Conservation (phyloP, 192 early-diverging fungal genomes). For the Coemansia sp. region DNA sequence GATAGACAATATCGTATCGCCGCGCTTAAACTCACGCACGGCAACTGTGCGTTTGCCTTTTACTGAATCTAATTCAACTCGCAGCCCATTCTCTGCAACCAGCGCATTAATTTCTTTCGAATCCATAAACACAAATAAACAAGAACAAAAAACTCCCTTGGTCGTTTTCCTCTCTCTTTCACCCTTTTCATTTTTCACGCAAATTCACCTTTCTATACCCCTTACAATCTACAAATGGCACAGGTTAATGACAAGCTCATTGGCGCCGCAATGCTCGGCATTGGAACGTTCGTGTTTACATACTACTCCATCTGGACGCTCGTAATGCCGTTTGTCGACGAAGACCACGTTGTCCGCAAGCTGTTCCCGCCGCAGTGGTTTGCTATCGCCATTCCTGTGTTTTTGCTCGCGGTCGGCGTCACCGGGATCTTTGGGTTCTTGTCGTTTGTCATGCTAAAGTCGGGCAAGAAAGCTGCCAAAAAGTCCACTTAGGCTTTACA, state of each 20-base stretch:
- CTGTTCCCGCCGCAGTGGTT: slow-evolving; percentile 83
- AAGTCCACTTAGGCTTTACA: slow-evolving; percentile 56
- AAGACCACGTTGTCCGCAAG: slow-evolving; percentile 65
- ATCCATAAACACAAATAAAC: slow-evolving; percentile 3
- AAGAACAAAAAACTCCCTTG: background rate
- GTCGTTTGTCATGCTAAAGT: slow-evolving; percentile 82
- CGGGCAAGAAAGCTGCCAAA: slow-evolving; percentile 70
- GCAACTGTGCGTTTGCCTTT: slow-evolving; percentile 30
- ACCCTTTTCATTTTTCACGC: background rate
- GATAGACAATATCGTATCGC: slow-evolving; percentile 22
- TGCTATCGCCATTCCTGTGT: slow-evolving; percentile 85
- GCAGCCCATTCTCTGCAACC: slow-evolving; percentile 14
- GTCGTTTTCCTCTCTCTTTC: background rate
- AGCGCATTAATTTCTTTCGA: slow-evolving; percentile 4
- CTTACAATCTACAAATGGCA: slow-evolving; percentile 18
- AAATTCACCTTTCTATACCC: background rate
- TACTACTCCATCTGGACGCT: slow-evolving; percentile 93
- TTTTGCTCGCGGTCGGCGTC: slow-evolving; percentile 76
- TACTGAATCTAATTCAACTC: slow-evolving; percentile 12
- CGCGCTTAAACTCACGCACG: slow-evolving; percentile 15
- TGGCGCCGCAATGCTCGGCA: slow-evolving; percentile 68
- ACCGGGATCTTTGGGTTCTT: slow-evolving; percentile 77
- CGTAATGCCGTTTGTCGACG: slow-evolving; percentile 84
- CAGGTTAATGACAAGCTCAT: slow-evolving; percentile 73
- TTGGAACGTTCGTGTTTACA: slow-evolving; percentile 73